Base-by-base conservation (phyloP, 176 grass and related monocot species). In the Carex scoparia region DNA sequence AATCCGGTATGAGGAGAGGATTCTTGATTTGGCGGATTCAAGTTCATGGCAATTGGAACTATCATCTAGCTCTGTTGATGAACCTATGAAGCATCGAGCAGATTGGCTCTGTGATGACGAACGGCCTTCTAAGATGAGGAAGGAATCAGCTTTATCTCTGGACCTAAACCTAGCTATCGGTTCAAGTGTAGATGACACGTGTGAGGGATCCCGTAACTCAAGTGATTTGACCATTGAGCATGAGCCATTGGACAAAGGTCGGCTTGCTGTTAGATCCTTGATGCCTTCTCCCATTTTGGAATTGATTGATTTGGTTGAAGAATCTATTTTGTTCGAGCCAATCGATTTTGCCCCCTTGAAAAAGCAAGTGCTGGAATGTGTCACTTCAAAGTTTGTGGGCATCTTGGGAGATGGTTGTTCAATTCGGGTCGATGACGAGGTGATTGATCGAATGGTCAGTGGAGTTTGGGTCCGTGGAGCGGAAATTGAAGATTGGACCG, bases 191-290 rank as follows among this genome's bases (percentile, higher is more conserved):
- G 88, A 99, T 74, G 93, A 94, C 69, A 87, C 87, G 7, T 86
- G 76, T 1, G 97, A 99, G 69, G 87, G 93, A 23, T 99, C 97
- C 0, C 81, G 88, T 72, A 99, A 99, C 62, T 94, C 91, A 33
- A 99, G 97, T 23, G 97, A 99, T 67, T 18, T 99, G 63, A 94
- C 91, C 0, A 87, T 99, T 38, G 97, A 99, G 66, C 97, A 91
- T 70, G 96, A 94, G 44, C 87, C 79, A 15, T 30, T 49, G n/a
- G 96, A 98, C 32, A 98, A 90, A 89, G 71, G 79, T 35, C 87
- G 90, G 28, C 84, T 96, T 57, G 81, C 84, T 2, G 13, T 86
- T 78, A 92, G 81, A 80, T 88, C 84, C 32, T 88, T 58, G 32
- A 92, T 81, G 69, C 88, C 84, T 8, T 87, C 90, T 54, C 82